Evolutionary conservation across 202 grass and related monocot genomes (phyloP).

Genomic region (Cymbopogon flexuosus): DNA sequence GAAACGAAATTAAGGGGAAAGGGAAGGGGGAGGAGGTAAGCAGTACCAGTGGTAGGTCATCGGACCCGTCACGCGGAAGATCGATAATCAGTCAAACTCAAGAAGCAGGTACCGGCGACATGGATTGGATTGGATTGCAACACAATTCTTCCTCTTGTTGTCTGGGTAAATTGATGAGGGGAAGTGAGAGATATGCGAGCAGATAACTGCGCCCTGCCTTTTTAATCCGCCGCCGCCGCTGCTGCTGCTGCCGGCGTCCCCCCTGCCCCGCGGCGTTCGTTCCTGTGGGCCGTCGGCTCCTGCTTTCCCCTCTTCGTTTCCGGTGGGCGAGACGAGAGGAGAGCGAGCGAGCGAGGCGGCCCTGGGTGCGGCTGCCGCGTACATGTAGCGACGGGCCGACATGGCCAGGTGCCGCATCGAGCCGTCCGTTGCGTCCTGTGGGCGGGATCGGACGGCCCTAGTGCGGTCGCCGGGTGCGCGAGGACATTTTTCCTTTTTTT

Average conservation of each 20-base stretch:
- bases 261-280: background rate
- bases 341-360: background rate
- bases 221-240: background rate
- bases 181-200: background rate
- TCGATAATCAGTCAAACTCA: background rate
- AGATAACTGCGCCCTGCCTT: background rate
- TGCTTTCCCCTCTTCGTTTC: slow-evolving; percentile 5
- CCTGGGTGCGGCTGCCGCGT: background rate
- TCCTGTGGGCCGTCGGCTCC: slow-evolving; percentile 8
- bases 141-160: background rate
- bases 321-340: slow-evolving; percentile 11
- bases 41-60: slow-evolving; percentile 25
- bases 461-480: background rate
- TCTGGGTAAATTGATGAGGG: background rate
- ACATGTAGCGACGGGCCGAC: slow-evolving; percentile 21
- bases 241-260: background rate
- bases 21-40: no score
- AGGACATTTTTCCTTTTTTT: background rate
- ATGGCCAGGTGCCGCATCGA: background rate
- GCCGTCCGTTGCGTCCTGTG: slow-evolving; percentile 14
- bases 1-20: background rate
- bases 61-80: background rate
- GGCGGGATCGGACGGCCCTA: background rate
- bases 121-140: background rate
- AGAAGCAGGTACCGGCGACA: background rate